Percentiles rank a stretch among this genome's conserved stretches.
phyloP scores from a whole-genome alignment of 78 protist genomes.

The slime mould (Dictyostelium discoideum) region DNA sequence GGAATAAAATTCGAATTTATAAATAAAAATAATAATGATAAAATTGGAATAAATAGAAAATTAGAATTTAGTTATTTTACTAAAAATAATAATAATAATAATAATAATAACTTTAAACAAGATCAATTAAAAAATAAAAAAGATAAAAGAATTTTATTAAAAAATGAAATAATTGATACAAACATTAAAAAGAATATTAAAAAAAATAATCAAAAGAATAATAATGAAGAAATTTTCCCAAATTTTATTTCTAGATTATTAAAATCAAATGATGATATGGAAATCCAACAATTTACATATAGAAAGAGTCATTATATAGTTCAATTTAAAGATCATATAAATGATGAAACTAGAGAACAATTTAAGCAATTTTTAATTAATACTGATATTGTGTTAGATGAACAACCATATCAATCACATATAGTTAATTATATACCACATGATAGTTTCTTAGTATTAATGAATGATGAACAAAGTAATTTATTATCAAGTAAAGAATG shows the following conservation, averaged over 20 bases:
- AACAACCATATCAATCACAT: background rate
- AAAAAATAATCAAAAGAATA: background rate
- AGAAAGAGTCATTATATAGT: constrained; percentile 4
- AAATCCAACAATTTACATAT: background rate
- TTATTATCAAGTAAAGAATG: background rate
- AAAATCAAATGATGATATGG: background rate
- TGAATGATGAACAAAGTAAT: constrained; percentile 14
- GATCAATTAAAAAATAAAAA: background rate
- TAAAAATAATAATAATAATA: background rate
- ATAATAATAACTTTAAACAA: background rate
- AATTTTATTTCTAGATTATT: background rate
- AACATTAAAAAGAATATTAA: background rate
- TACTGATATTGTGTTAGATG: background rate
- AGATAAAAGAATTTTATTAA: constrained; percentile 17
- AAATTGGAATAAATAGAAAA: background rate
- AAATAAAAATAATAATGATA: background rate
- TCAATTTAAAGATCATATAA: constrained; percentile 13
- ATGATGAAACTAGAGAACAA: background rate
- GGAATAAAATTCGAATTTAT: background rate
- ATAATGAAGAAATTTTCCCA: background rate
- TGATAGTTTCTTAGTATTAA: constrained; percentile 25
- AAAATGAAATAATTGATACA: constrained; percentile 25
- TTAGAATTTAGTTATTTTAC: background rate
- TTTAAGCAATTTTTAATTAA: background rate
- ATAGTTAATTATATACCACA: constrained; percentile 34